Percentiles rank a stretch among this genome's conserved stretches.
Evolutionary conservation across 1,284 basidiomycete species (phyloP).

Genomic region (Lignosus rhinocerotis): DNA sequence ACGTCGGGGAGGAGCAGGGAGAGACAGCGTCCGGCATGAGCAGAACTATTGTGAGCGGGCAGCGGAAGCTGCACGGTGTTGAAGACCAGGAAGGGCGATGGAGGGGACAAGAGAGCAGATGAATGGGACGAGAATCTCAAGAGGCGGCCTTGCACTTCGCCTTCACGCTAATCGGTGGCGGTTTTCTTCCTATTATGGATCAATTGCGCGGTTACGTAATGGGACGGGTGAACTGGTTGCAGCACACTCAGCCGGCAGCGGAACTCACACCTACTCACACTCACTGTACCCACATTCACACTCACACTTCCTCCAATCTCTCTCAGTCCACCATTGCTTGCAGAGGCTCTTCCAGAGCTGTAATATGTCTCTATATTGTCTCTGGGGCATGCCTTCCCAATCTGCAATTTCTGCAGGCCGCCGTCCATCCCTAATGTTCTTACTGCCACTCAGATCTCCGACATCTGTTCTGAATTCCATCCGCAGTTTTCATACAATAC

Average conservation of each 20-base stretch:
- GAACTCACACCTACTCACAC: background rate
- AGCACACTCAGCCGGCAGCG: background rate
- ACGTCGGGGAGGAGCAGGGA: slow-evolving; percentile 10
- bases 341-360: no score
- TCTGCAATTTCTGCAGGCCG: no score
- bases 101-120: background rate
- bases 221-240: background rate
- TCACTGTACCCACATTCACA: background rate
- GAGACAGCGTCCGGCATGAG: slow-evolving; percentile 19
- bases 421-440: no score
- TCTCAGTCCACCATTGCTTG: no score
- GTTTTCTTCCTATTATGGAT: slow-evolving; percentile 16
- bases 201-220: slow-evolving; percentile 19
- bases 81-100: background rate
- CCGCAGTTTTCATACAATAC: no score
- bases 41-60: background rate
- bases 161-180: slow-evolving; percentile 15
- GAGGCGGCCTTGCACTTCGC: background rate
- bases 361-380: no score
- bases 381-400: no score
- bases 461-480: no score
- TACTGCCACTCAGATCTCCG: no score
- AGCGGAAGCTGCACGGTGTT: background rate
- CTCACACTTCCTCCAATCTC: background rate
- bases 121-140: background rate